phyloP scores from a whole-genome alignment of 441 rosid genomes.

The Populus hybrid region DNA sequence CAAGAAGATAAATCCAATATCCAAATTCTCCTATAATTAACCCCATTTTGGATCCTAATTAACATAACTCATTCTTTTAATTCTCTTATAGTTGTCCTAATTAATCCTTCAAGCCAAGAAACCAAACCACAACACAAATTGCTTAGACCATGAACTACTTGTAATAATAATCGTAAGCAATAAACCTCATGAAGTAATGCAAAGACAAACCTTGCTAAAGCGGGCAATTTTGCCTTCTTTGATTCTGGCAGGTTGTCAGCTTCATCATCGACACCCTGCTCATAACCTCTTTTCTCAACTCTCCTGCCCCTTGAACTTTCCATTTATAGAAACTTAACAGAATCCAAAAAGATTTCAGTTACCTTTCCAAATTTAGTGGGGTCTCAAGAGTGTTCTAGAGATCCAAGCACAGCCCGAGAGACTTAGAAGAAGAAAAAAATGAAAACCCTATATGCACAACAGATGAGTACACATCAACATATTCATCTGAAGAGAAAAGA shows the following conservation, averaged over 20 bases:
- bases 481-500: not conserved
- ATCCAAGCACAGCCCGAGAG: conserved; percentile 23
- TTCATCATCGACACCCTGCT: conserved; percentile 53
- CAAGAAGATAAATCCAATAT: not conserved
- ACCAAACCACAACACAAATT: not conserved
- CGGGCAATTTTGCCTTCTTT: conserved; percentile 75
- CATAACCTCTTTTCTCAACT: conserved; percentile 56
- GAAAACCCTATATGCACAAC: conserved; percentile 8
- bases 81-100: not conserved
- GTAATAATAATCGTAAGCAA: not conserved
- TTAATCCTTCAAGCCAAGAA: conserved; percentile 1
- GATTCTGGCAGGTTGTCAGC: conserved; percentile 43
- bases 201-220: conserved; percentile 74
- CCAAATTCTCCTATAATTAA: not conserved
- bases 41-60: conserved; percentile 8
- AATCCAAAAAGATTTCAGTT: not conserved
- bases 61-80: not conserved
- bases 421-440: conserved; percentile 34
- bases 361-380: conserved; percentile 5
- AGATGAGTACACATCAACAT: not conserved
- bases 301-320: conserved; percentile 57
- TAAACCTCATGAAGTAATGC: not conserved
- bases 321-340: conserved; percentile 43
- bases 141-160: not conserved
- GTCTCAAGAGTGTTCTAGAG: not conserved